These are phyloP conservation scores for Ceratocystis albifundus DNA, from an alignment of 2,329 filamentous ascomycete genomes.

Conservation along the genomic window DNA sequence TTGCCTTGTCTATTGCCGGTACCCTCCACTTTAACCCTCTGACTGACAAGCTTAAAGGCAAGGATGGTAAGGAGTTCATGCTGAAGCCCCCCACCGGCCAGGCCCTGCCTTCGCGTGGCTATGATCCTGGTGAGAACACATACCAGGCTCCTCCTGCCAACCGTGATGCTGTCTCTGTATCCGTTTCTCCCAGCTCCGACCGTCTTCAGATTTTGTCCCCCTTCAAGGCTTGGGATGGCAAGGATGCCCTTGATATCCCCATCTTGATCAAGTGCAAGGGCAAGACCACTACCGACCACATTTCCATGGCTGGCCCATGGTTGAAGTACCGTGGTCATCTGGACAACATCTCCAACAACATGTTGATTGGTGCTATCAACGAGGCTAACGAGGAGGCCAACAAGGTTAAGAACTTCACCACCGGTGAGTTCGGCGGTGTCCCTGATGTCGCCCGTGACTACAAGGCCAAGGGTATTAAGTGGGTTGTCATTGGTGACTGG, in stretches of 20 bases:
- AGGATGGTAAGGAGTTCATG: slow-evolving; percentile 92
- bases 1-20: slow-evolving; percentile 74
- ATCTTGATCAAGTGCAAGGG: slow-evolving; percentile 94
- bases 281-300: slow-evolving; percentile 96
- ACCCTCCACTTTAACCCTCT: slow-evolving; percentile 89
- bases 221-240: slow-evolving; percentile 82
- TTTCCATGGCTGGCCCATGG: slow-evolving; percentile 95
- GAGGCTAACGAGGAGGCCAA: slow-evolving; percentile 93
- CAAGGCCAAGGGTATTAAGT: slow-evolving; percentile 91
- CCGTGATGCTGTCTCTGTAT: slow-evolving; percentile 59
- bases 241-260: slow-evolving; percentile 71
- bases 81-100: slow-evolving; percentile 68
- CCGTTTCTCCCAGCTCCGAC: slow-evolving; percentile 79
- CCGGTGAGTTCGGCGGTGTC: slow-evolving; percentile 72
- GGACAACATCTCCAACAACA: slow-evolving; percentile 99
- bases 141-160: slow-evolving; percentile 90
- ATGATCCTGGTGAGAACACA: slow-evolving; percentile 82
- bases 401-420: slow-evolving; percentile 88
- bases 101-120: slow-evolving; percentile 69
- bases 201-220: slow-evolving; percentile 85
- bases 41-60: slow-evolving; percentile 82
- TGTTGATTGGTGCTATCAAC: slow-evolving; percentile 96
- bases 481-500: slow-evolving; percentile 98
- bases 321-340: slow-evolving; percentile 97
- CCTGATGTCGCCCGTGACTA: slow-evolving; percentile 93